Base-by-base conservation (phyloP, 768 basidiomycete genomes). In the Auricularia sp. region DNA sequence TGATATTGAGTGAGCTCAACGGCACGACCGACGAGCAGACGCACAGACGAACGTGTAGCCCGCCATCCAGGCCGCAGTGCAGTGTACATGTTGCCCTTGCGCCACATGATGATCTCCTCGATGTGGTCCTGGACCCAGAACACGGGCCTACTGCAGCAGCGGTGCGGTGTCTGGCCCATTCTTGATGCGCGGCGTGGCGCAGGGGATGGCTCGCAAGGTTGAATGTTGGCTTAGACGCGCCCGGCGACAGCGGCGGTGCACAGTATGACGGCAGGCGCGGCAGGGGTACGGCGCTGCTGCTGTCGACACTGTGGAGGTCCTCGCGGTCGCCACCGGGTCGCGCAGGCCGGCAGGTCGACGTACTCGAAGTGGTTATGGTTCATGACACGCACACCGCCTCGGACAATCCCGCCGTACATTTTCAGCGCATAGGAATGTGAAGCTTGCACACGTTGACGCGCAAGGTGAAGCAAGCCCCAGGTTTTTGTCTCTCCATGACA, bases 111-210 rank as follows among this genome's bases (percentile, higher is more conserved):
- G 3, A 93, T 79, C 75, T 95, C 93, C 72, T 96, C 93, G 14
- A 91, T 70, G 1, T 93, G 76, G 71, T 97, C 93, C 74, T 91
- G 91, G n/a, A 95, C 67, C 93, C 93, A 96, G 70, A 95, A 96
- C 5, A 93, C 75, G 0, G 90, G 87, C 0, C 91, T 90, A 3
- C 85, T 79, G 68, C 29, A 59, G 23, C 29, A 34, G 16, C 12
- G 56, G 56, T 6, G 56, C 56, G 29, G 56, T 59, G 14, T 59
- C 23, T 18, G 56, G 34, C 16, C 56, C 56, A 10, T 18, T 59
- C 12, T 18, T 16, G 3, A 10, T 14, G 56, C 56, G 56, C 23
- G 56, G 56, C 3, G 56, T 6, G 5, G 56, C 23, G 3, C 21
- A 6, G 12, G 56, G 56, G 6, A 59, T 59, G 23, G 56, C 34